Evolutionary conservation across 805 yeast genomes (phyloP), one percentile per base, ranked within the genome.

Genomic region (Lachancea thermotolerans): DNA sequence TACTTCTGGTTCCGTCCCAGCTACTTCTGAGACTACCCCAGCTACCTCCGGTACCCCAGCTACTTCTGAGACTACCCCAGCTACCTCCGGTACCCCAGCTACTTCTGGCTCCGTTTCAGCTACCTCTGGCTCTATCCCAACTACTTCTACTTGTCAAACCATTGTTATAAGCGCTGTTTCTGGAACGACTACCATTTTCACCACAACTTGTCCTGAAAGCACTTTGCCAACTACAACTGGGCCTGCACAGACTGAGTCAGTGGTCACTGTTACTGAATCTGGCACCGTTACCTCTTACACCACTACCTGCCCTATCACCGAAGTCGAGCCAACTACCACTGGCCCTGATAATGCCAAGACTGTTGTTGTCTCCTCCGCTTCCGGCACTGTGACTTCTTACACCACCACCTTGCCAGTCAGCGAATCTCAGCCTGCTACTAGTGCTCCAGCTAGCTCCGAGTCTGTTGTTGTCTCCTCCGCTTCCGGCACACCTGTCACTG

Each of bases 271-370:
- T 17, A n/a, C n/a, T n/a, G n/a, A n/a, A n/a, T 31, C 39, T 31
- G 41, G 39, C 11, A 45, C 45, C 14, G 44, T 41, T 31, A 51
- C 52, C n/a, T 45, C 49, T 27, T 49, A 47, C 47, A 46, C 51
- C 39, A 50, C 50, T 12, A 35, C 29, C 28, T 36, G 44, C 35
- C 49, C 56, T 10, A 39, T 41, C 12, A 37, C 43, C 10, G 30
- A 17, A 6, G 30, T 31, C 3, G 6, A 21, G 3, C 21, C 9
- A 9, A 32, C 40, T 14, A 21, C 45, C 12, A 32, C 44, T n/a
- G 44, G 37, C n/a, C 42, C 40, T 14, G 31, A 30, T 37, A 17
- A 4, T 4, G 10, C 40, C 10, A 14, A 14, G 16, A 3, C 41
- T 12, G 21, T 30, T 21, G 39, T 37, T 7, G 29, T 31, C n/a